Conservation (phyloP, 164 flowering plant genomes). For the Vitis cinerea region DNA sequence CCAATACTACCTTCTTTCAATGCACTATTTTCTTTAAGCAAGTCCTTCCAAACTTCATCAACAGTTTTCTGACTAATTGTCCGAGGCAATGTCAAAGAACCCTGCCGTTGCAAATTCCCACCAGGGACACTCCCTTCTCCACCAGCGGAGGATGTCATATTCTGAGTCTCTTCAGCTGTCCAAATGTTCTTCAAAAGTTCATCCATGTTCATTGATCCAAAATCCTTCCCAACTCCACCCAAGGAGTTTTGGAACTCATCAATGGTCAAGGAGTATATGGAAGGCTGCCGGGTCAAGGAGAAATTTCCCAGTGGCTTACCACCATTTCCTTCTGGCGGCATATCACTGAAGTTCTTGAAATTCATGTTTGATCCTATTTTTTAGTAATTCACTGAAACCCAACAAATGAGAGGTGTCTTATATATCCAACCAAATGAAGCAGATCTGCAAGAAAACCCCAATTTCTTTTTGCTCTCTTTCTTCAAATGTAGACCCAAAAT, state of each 20-base stretch:
- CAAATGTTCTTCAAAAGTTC: conserved; percentile 55
- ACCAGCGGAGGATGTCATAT: conserved; percentile 16
- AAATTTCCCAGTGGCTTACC: conserved; percentile 30
- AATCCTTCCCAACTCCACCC: conserved; percentile 68
- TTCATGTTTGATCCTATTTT: conserved; percentile 58
- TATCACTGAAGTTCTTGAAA: conserved; percentile 53
- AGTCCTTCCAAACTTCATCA: conserved; percentile 67
- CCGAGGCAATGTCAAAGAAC: conserved; percentile 57
- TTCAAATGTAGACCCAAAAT: conserved; percentile 18
- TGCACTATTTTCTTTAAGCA: conserved; percentile 32
- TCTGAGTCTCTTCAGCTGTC: conserved; percentile 61
- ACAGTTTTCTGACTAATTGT: conserved; percentile 66
- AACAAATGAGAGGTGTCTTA: not conserved
- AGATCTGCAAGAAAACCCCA: conserved; percentile 1
- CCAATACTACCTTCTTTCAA: conserved; percentile 20
- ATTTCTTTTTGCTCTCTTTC: conserved; percentile 1
- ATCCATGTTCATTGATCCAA: conserved; percentile 60
- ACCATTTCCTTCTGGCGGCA: conserved; percentile 19
- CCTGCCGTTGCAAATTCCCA: conserved; percentile 61
- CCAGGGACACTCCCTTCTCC: conserved; percentile 28
- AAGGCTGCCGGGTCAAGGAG: conserved; percentile 59
- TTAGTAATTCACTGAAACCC: no score
- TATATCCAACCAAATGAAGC: not conserved
- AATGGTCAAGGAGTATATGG: conserved; percentile 69
- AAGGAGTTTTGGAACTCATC: conserved; percentile 79